Evolutionary conservation across 2,329 filamentous ascomycete species (phyloP).

Genomic region (Alternaria metachromatica): DNA sequence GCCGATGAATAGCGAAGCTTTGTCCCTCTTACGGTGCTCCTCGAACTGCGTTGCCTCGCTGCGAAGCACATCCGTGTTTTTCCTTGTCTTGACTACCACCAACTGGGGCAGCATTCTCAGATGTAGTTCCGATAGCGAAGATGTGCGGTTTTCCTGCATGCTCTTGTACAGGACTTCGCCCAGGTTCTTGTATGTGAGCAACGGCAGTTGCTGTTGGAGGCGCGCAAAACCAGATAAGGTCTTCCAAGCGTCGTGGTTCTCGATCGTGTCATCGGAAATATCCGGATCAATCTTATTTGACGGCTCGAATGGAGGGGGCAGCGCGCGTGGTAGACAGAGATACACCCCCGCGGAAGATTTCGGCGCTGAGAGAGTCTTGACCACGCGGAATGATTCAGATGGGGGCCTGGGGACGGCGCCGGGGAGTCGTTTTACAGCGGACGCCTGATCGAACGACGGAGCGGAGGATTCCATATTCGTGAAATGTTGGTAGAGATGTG

Average conservation of each 20-base stretch:
- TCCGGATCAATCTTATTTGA: neutral
- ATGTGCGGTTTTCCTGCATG: neutral
- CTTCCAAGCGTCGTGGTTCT: neutral
- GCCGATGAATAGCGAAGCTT: neutral
- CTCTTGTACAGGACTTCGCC: neutral
- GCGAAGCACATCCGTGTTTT: neutral
- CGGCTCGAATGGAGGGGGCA: neutral
- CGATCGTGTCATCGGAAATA: neutral
- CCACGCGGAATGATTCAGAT: slow-evolving; percentile 10
- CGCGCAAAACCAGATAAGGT: neutral
- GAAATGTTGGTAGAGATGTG: neutral
- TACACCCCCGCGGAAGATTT: neutral
- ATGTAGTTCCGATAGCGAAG: neutral
- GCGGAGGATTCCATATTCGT: neutral
- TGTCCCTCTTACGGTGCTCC: neutral
- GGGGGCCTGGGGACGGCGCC: neutral
- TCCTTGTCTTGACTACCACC: slow-evolving; percentile 5
- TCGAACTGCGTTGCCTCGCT: neutral
- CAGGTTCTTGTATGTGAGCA: neutral
- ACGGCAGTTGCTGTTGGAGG: neutral
- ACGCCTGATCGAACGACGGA: neutral
- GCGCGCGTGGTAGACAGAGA: slow-evolving; percentile 14
- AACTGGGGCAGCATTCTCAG: neutral
- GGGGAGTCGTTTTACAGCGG: neutral
- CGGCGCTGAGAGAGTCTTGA: neutral